phyloP scores from a whole-genome alignment of 208 protist genomes.

The Acanthamoeba castellanii region DNA sequence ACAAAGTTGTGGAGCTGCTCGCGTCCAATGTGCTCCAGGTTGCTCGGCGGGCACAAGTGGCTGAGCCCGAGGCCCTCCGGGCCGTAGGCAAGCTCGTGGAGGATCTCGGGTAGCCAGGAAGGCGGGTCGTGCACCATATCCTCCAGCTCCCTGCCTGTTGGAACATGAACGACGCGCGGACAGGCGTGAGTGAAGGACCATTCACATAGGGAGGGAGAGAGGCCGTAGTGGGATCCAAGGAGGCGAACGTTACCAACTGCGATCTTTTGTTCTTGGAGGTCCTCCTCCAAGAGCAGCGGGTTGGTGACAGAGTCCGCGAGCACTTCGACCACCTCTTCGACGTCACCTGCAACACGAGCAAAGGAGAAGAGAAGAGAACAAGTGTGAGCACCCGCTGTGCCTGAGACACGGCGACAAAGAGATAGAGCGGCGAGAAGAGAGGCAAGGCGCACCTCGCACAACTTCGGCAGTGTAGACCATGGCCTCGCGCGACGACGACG shows the following conservation, averaged over 20 bases:
- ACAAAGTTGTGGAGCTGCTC: constrained; percentile 73
- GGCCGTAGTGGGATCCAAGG: background rate
- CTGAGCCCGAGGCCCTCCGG: constrained; percentile 45
- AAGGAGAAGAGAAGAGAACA: background rate
- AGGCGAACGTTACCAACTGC: background rate
- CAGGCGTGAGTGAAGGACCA: background rate
- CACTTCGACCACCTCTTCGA: constrained; percentile 58
- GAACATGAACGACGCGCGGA: background rate
- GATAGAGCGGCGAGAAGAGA: background rate
- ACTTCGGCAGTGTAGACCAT: constrained; percentile 67
- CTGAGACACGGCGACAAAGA: no score
- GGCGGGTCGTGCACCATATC: constrained; percentile 7
- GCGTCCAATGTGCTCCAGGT: constrained; percentile 44
- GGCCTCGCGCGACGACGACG: constrained; percentile 55
- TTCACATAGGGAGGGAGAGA: background rate
- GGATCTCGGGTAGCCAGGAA: constrained; percentile 56
- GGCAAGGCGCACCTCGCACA: background rate
- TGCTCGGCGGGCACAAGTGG: background rate
- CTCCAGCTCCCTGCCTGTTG: constrained; percentile 9
- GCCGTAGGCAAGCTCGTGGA: constrained; percentile 58
- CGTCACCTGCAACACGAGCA: background rate
- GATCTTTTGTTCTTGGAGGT: constrained; percentile 66
- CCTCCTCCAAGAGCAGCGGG: constrained; percentile 57
- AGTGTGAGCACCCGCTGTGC: background rate
- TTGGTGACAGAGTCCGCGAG: constrained; percentile 70